Conservation (phyloP, 179 eudicot species). For the Carnegiea gigantea region DNA sequence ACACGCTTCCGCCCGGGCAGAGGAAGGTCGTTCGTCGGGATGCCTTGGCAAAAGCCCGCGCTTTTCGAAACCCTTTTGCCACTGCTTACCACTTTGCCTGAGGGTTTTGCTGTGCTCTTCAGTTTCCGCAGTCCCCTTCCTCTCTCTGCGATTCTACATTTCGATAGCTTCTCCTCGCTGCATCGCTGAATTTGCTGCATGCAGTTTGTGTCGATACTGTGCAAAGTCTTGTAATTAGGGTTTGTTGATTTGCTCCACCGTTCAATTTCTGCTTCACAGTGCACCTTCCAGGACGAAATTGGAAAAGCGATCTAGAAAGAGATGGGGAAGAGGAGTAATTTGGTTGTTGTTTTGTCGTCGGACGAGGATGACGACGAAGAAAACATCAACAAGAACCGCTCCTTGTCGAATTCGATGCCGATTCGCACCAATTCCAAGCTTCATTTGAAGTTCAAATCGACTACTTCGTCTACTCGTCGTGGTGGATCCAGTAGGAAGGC, state of each 20-base stretch:
- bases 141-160: background rate
- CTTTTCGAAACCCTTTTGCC: constrained; percentile 16
- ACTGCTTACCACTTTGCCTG: background rate
- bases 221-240: constrained; percentile 24
- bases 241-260: constrained; percentile 2
- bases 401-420: constrained; percentile 20
- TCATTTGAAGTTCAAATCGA: too few species aligned
- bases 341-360: constrained; percentile 43
- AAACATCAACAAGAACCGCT: constrained; percentile 1
- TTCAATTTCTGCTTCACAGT: constrained; percentile 1
- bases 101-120: background rate
- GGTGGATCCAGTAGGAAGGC: too few species aligned
- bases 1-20: background rate
- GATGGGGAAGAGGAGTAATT: constrained; percentile 48
- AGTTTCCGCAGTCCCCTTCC: too few species aligned
- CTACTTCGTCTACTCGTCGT: too few species aligned
- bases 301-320: background rate
- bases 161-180: background rate
- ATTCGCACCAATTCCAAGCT: constrained; percentile 12
- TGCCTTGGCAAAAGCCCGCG: constrained; percentile 22
- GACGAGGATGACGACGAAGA: constrained; percentile 37
- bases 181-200: background rate
- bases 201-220: background rate
- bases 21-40: background rate
- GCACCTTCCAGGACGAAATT: background rate